Conservation (phyloP, 495 filamentous ascomycete species). For the Aspergillus bertholletiae region DNA sequence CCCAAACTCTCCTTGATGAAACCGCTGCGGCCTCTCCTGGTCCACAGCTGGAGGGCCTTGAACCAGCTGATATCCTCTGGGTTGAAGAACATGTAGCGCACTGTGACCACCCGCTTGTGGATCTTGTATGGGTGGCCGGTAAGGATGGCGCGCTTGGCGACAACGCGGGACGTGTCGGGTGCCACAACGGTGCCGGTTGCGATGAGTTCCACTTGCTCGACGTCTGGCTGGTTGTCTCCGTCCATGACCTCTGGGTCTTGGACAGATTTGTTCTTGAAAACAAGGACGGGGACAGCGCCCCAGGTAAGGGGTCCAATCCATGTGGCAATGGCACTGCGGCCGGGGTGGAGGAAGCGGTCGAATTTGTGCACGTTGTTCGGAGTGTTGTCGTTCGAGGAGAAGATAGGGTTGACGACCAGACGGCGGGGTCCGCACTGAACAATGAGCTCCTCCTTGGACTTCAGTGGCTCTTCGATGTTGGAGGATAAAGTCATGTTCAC, state of each 20-base stretch:
- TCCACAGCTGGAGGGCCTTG: conserved; percentile 93
- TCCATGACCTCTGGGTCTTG: conserved; percentile 41
- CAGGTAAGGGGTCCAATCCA: conserved; percentile 89
- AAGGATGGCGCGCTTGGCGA: conserved; percentile 91
- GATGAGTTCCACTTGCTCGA: conserved; percentile 60
- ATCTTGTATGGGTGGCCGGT: conserved; percentile 98
- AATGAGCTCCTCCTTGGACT: conserved; percentile 85
- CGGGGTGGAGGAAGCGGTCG: conserved; percentile 88
- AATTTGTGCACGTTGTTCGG: conserved; percentile 97
- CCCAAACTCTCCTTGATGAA: conserved; percentile 91
- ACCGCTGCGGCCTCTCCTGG: conserved; percentile 78
- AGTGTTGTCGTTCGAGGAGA: conserved; percentile 77
- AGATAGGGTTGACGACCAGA: conserved; percentile 83
- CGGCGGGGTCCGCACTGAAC: conserved; percentile 84
- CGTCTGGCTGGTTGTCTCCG: conserved; percentile 28
- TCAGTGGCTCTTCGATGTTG: conserved; percentile 66
- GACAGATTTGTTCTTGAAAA: conserved; percentile 61
- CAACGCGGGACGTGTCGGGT: conserved; percentile 72
- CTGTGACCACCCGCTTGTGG: conserved; percentile 91
- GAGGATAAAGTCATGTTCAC: conserved; percentile 78
- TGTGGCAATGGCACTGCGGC: conserved; percentile 83
- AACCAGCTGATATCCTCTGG: conserved; percentile 92
- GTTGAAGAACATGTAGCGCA: conserved; percentile 99
- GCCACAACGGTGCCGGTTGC: conserved; percentile 82
- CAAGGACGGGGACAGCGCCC: conserved; percentile 84